Evolutionary conservation across 2,329 filamentous ascomycete genomes (phyloP).

Genomic region (Colletotrichum ledebouriae): DNA sequence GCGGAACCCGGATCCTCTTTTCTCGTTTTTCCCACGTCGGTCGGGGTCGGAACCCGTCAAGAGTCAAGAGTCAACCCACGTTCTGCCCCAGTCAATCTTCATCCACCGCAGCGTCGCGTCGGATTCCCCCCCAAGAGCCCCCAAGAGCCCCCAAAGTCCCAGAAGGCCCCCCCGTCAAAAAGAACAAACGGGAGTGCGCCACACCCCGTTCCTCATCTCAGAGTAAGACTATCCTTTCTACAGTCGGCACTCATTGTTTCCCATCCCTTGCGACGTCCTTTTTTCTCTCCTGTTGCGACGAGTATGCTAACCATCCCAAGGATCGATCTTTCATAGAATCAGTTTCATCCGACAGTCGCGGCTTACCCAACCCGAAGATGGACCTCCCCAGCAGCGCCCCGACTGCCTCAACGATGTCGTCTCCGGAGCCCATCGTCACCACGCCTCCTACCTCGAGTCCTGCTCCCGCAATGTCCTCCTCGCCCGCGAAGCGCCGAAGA

Average conservation of each 20-base stretch:
- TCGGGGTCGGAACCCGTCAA: too few species aligned
- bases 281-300: background rate
- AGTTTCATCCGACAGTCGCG: slow-evolving; percentile 49
- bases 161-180: background rate
- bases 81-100: slow-evolving; percentile 17
- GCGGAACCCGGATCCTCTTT: slow-evolving; percentile 32
- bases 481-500: slow-evolving; percentile 45
- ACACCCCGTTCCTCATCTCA: slow-evolving; percentile 47
- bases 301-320: slow-evolving; percentile 25
- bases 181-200: slow-evolving; percentile 37
- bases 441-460: slow-evolving; percentile 31
- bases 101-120: slow-evolving; percentile 14
- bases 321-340: slow-evolving; percentile 45
- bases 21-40: slow-evolving; percentile 7
- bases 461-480: background rate
- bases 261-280: slow-evolving; percentile 1
- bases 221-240: slow-evolving; percentile 46
- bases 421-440: slow-evolving; percentile 33
- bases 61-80: background rate
- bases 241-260: slow-evolving; percentile 11
- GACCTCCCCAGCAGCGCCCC: slow-evolving; percentile 38
- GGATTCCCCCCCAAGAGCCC: slow-evolving; percentile 10
- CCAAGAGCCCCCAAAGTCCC: background rate
- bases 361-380: slow-evolving; percentile 42
- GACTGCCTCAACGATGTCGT: slow-evolving; percentile 27